These are phyloP conservation scores for Penicillium sp. DNA, from an alignment of 2,329 filamentous ascomycete genomes.

Conservation along the genomic window DNA sequence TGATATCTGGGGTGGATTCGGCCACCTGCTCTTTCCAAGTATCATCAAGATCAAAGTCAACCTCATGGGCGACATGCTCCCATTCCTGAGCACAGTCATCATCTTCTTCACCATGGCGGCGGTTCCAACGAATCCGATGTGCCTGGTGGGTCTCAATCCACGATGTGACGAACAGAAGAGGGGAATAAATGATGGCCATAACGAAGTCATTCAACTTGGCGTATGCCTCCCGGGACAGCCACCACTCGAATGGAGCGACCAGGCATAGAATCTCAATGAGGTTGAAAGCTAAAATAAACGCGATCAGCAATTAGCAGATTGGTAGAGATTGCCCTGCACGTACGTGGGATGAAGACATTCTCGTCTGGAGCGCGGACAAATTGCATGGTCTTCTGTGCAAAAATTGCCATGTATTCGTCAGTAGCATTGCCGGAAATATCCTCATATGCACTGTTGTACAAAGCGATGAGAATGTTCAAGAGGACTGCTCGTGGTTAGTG, in stretches of 20 bases:
- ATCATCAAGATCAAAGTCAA: slow-evolving; percentile 75
- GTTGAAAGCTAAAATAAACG: slow-evolving; percentile 65
- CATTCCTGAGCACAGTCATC: slow-evolving; percentile 89
- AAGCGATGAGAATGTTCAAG: slow-evolving; percentile 92
- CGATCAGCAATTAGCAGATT: background rate
- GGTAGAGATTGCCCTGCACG: slow-evolving; percentile 16
- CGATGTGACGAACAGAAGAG: slow-evolving; percentile 77
- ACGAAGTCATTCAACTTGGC: slow-evolving; percentile 83
- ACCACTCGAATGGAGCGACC: slow-evolving; percentile 88
- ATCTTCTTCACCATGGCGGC: slow-evolving; percentile 79
- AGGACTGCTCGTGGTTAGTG: slow-evolving; percentile 55
- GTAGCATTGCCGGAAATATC: slow-evolving; percentile 91
- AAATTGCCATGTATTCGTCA: slow-evolving; percentile 93
- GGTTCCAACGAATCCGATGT: slow-evolving; percentile 68
- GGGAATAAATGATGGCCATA: slow-evolving; percentile 84
- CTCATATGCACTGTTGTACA: slow-evolving; percentile 96
- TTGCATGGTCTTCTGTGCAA: slow-evolving; percentile 91
- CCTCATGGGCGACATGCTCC: slow-evolving; percentile 72
- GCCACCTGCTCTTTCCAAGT: slow-evolving; percentile 83
- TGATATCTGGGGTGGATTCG: slow-evolving; percentile 76
- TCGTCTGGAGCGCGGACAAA: slow-evolving; percentile 96
- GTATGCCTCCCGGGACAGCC: slow-evolving; percentile 75
- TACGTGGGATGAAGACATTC: slow-evolving; percentile 90
- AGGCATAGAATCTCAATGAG: slow-evolving; percentile 83
- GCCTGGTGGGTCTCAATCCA: slow-evolving; percentile 69